phyloP scores from a whole-genome alignment of 805 yeast genomes.

The Wickerhamiella australiensis region DNA sequence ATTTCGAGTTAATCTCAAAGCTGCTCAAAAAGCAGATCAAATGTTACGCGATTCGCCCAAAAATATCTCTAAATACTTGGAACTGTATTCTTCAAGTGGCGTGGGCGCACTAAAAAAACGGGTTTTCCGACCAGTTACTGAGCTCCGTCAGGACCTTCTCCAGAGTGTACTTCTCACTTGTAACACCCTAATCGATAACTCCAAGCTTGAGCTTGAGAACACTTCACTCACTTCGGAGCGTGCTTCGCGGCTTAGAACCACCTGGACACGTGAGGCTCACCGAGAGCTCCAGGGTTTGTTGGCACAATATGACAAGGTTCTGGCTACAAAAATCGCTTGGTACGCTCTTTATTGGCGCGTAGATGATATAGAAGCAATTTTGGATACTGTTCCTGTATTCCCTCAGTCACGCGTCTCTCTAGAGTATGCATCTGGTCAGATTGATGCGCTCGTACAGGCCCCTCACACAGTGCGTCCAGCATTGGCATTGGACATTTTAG shows the following conservation, averaged over 20 bases:
- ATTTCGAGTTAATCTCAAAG: slow-evolving; percentile 15
- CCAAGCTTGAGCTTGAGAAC: slow-evolving; percentile 11
- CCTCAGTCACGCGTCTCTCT: slow-evolving; percentile 24
- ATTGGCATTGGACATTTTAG: background rate
- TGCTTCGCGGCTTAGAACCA: slow-evolving; percentile 18
- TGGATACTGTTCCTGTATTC: slow-evolving; percentile 19
- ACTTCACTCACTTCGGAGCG: slow-evolving; percentile 15
- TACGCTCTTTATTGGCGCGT: slow-evolving; percentile 29
- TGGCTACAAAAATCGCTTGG: slow-evolving; percentile 25
- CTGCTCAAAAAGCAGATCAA: slow-evolving; percentile 22
- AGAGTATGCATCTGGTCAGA: slow-evolving; percentile 27
- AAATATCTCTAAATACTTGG: slow-evolving; percentile 21
- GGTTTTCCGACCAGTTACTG: slow-evolving; percentile 15
- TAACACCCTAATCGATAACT: slow-evolving; percentile 20
- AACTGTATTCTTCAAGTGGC: slow-evolving; percentile 19
- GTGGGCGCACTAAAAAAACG: slow-evolving; percentile 21
- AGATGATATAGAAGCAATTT: slow-evolving; percentile 29
- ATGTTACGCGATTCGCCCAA: slow-evolving; percentile 22
- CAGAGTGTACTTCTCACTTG: slow-evolving; percentile 25
- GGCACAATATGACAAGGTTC: slow-evolving; percentile 21
- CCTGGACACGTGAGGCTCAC: slow-evolving; percentile 31
- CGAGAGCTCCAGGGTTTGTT: slow-evolving; percentile 29
- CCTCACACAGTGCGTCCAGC: slow-evolving; percentile 10
- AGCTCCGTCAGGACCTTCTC: slow-evolving; percentile 16
- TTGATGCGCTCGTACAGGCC: slow-evolving; percentile 17